phyloP scores from a whole-genome alignment of 2,329 filamentous ascomycete species.

The Juglanconis juglandina region DNA sequence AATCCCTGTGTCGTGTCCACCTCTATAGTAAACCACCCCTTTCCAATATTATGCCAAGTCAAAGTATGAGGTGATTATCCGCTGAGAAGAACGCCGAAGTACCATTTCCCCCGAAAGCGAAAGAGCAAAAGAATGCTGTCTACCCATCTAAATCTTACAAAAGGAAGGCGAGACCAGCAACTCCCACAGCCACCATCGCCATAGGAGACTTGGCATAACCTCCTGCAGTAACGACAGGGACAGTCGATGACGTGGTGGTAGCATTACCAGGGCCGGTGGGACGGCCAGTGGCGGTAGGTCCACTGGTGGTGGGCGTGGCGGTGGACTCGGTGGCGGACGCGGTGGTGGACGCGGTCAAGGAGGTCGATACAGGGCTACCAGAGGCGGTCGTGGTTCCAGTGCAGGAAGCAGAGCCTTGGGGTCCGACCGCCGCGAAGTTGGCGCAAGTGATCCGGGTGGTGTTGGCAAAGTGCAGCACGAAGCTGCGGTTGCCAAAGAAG shows the following conservation, averaged over 20 bases:
- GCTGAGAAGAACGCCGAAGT: too few species aligned
- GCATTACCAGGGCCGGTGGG: background rate
- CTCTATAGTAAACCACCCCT: too few species aligned
- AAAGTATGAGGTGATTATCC: too few species aligned
- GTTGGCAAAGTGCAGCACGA: slow-evolving; percentile 63
- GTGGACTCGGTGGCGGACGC: background rate
- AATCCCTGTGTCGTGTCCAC: too few species aligned
- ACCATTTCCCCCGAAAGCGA: too few species aligned
- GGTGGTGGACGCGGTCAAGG: background rate
- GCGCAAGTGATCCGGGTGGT: slow-evolving; percentile 63
- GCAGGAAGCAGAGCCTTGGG: slow-evolving; percentile 19
- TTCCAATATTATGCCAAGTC: too few species aligned
- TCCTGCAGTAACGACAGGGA: background rate
- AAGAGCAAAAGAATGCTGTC: too few species aligned
- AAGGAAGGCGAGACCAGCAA: slow-evolving; percentile 11
- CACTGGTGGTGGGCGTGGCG: background rate
- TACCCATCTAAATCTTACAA: background rate
- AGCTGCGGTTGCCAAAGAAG: slow-evolving; percentile 63
- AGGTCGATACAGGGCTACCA: slow-evolving; percentile 9
- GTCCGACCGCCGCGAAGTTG: slow-evolving; percentile 47
- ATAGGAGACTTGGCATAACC: slow-evolving; percentile 8
- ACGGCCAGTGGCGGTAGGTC: background rate
- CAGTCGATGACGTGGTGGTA: background rate
- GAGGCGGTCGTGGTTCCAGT: background rate
- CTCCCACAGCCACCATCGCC: slow-evolving; percentile 2